Evolutionary conservation across 805 yeast genomes (phyloP).

Genomic region (Jamesozyma spencerorum): DNA sequence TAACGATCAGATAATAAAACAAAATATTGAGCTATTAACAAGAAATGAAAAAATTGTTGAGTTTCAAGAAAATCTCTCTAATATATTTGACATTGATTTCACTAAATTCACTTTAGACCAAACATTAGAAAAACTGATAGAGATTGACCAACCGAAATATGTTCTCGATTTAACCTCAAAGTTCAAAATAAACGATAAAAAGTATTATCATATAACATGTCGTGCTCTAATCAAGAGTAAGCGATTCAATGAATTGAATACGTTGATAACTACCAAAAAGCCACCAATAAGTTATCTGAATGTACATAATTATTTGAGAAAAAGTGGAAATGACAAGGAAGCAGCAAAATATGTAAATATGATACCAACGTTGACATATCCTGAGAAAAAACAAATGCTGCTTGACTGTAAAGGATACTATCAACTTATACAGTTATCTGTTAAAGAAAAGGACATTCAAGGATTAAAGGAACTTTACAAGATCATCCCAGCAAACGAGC

Average conservation of each 20-base stretch:
- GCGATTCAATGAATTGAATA: constrained; percentile 48
- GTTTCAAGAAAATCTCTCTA: constrained; percentile 38
- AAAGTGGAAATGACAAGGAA: constrained; percentile 46
- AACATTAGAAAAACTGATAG: constrained; percentile 39
- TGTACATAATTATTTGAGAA: constrained; percentile 46
- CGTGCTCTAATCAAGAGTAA: constrained; percentile 38
- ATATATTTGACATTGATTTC: constrained; percentile 35
- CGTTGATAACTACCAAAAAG: constrained; percentile 41
- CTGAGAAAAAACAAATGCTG: constrained; percentile 42
- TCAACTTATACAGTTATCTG: constrained; percentile 34
- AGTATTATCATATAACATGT: constrained; percentile 46
- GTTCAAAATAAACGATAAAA: constrained; percentile 49
- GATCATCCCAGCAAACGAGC: constrained; percentile 20
- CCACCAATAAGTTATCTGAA: constrained; percentile 68
- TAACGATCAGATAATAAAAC: constrained; percentile 12
- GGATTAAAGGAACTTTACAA: constrained; percentile 19
- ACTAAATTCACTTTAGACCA: constrained; percentile 37
- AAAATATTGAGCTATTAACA: constrained; percentile 26
- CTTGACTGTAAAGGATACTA: constrained; percentile 43
- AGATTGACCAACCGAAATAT: constrained; percentile 39
- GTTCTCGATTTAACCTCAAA: constrained; percentile 43
- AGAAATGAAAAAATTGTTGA: constrained; percentile 38
- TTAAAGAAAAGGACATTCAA: constrained; percentile 21
- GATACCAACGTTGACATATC: constrained; percentile 38
- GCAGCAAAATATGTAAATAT: constrained; percentile 52